Evolutionary conservation across 208 protist genomes (phyloP).

Genomic region (Trypanosomatidae sp.): DNA sequence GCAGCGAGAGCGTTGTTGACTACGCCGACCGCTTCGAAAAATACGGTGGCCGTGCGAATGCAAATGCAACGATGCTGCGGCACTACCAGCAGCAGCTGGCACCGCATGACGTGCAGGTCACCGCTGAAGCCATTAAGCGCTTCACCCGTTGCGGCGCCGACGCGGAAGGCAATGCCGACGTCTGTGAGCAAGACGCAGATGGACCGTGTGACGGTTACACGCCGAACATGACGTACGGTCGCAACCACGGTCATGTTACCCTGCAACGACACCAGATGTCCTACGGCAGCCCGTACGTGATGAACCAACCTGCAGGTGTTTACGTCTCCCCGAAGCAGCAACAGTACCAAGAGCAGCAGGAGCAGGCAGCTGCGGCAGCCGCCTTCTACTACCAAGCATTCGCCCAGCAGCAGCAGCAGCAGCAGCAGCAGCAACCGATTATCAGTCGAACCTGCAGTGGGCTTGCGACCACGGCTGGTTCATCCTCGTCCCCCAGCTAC

Average conservation of each 20-base stretch:
- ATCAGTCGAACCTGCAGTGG: background rate
- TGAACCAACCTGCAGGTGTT: background rate
- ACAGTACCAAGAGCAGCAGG: constrained; percentile 16
- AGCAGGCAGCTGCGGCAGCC: constrained; percentile 3
- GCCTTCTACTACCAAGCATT: constrained; percentile 28
- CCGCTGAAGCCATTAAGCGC: background rate
- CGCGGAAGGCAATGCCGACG: background rate
- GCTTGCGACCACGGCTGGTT: background rate
- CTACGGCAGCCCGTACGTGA: constrained; percentile 10
- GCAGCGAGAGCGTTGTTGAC: background rate
- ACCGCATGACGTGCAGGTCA: background rate
- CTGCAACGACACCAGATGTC: constrained; percentile 3
- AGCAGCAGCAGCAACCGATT: constrained; percentile 2
- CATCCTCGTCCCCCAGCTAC: constrained; percentile 7
- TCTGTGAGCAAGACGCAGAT: background rate
- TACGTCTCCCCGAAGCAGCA: constrained; percentile 4
- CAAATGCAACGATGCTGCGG: background rate
- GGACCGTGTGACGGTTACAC: background rate
- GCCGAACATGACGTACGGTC: background rate
- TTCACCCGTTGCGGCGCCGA: no score
- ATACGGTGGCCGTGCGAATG: background rate
- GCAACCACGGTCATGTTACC: background rate
- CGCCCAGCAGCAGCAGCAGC: background rate
- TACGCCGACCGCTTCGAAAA: background rate
- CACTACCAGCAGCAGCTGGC: constrained; percentile 3